phyloP scores from a whole-genome alignment of 2,329 filamentous ascomycete genomes.

The Aspergillus nomiae region DNA sequence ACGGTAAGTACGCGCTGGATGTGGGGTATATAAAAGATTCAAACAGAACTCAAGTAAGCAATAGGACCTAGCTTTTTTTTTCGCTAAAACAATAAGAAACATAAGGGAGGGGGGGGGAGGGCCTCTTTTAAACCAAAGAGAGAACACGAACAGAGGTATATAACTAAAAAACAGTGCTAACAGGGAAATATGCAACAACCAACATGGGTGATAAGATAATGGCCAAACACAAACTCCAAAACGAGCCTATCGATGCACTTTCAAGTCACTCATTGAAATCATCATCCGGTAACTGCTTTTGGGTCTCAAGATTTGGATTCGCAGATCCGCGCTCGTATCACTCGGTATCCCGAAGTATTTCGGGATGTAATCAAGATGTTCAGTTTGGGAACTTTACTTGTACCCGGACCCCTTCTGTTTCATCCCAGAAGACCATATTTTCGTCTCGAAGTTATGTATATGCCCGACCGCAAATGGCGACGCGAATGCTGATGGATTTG shows the following conservation, averaged over 20 bases:
- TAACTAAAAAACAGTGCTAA: slow-evolving; percentile 1
- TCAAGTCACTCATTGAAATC: neutral
- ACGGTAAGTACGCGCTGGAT: neutral
- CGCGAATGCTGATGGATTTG: neutral
- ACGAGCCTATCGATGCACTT: neutral
- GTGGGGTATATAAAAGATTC: neutral
- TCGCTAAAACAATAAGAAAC: neutral
- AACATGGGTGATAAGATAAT: neutral
- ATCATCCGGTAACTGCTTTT: neutral
- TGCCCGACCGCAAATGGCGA: slow-evolving; percentile 10
- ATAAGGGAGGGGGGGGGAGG: neutral
- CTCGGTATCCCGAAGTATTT: neutral
- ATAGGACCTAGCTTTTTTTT: neutral
- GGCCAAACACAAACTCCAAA: neutral
- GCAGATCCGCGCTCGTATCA: neutral
- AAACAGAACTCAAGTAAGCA: no score
- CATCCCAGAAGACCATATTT: slow-evolving; percentile 12
- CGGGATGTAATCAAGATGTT: neutral
- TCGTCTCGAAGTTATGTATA: slow-evolving; percentile 15
- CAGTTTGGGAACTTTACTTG: neutral
- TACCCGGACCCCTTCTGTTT: neutral
- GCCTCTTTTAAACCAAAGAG: neutral
- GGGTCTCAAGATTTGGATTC: neutral
- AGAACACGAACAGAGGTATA: neutral
- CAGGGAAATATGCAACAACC: neutral